Conservation (phyloP, 2,329 filamentous ascomycete species). For the Neofusicoccum laricinum region DNA sequence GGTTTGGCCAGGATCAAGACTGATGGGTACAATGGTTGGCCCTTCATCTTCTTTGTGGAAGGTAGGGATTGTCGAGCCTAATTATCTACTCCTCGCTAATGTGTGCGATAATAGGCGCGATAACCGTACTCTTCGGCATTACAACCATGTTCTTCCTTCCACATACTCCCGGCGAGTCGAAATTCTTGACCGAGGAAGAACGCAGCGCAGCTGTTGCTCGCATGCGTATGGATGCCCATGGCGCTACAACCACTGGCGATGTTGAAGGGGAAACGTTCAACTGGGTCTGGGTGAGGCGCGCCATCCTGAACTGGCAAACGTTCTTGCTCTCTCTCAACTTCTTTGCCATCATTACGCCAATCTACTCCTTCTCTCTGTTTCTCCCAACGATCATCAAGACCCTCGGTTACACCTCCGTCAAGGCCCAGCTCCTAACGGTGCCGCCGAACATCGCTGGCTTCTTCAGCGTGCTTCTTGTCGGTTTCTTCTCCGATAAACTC, state of each 20-base stretch:
- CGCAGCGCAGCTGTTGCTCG: slow-evolving; percentile 25
- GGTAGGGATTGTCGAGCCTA: neutral
- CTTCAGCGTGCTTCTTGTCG: slow-evolving; percentile 33
- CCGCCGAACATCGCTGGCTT: slow-evolving; percentile 44
- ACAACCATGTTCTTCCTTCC: slow-evolving; percentile 52
- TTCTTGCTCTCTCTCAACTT: slow-evolving; percentile 39
- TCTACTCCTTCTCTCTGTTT: slow-evolving; percentile 44
- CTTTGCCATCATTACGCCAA: slow-evolving; percentile 43
- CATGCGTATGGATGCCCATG: slow-evolving; percentile 29
- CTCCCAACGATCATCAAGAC: slow-evolving; percentile 38
- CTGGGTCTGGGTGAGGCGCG: slow-evolving; percentile 41
- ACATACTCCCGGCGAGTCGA: slow-evolving; percentile 43
- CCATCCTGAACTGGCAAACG: slow-evolving; percentile 30
- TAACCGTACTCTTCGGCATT: slow-evolving; percentile 38
- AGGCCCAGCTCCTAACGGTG: slow-evolving; percentile 38
- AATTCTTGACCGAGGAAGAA: slow-evolving; percentile 30
- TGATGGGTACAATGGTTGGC: slow-evolving; percentile 39
- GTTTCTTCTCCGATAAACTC: slow-evolving; percentile 45
- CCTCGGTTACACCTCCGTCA: slow-evolving; percentile 35
- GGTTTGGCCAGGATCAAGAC: slow-evolving; percentile 40
- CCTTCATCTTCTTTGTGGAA: slow-evolving; percentile 36
- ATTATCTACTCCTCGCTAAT: neutral
- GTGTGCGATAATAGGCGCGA: slow-evolving; percentile 19
- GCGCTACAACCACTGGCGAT: slow-evolving; percentile 22
- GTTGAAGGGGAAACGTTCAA: slow-evolving; percentile 39